Evolutionary conservation across 805 yeast species (phyloP), one percentile per base, ranked within the genome.

Genomic region (Brettanomyces nanus): DNA sequence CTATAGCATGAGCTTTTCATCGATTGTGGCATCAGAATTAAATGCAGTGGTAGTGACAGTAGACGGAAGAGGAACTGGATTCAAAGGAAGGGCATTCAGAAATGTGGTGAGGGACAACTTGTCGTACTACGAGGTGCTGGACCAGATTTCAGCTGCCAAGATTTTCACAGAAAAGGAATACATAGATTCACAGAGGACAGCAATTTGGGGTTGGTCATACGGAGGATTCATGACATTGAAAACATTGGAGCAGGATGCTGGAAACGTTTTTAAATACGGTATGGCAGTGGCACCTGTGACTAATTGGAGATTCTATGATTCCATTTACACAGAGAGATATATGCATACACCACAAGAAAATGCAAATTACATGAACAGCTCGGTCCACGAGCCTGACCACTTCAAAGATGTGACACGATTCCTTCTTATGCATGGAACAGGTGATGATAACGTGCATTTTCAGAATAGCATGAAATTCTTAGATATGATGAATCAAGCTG

Each of bases 201-300:
- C 95, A 0, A 75, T 90, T 39, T 92, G 97, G 90, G 98, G 98
- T 6, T 92, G 98, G 98, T 84, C 95, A 18, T 92, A 90, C 56
- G 98, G 98, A 34, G 98, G 97, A 0, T 92, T 76, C 55, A 72
- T 86, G 69, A 87, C 98, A 0, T 69, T 92, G 49, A 92, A 89
- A 61, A 82, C 95, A 0, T 63, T 92, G 33, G 97, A 92, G 59
- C 68, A 69, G 18, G 97, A 92, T 59, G 69, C 67, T 2, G 85
- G 86, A 14, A 63, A 74, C 27, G 74, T 77, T 13, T 89, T 92
- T 69, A 75, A 75, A 41, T 92, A 78, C 57, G 97, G 97, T 7
- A 77, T 87, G 71, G 80, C 97, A 0, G 97, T 92, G 19, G 98
- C 98, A 0, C 98, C 98, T 1, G 98, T 92, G 3, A 92, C 97